Base-by-base conservation (phyloP, 306 rosid genomes). In the Cicer arietinum region DNA sequence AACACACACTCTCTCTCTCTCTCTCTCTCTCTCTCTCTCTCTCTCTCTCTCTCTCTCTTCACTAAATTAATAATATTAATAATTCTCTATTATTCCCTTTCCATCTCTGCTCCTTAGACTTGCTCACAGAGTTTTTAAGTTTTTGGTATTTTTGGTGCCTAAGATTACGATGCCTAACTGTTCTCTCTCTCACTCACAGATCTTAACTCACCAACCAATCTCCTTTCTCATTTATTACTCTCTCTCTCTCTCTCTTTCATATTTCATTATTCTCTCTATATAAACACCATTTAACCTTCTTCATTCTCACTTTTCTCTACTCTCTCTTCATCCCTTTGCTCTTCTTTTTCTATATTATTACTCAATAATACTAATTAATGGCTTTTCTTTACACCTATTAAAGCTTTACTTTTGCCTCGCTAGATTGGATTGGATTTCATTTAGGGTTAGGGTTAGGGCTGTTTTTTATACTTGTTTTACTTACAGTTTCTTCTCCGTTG, bases 91-190 rank as follows among this genome's bases (percentile, higher is more conserved):
- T 40, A 39, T 85, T 82, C 73, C 79, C 1, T 81, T 90, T 86
- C 77, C 89, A 73, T 83, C 73, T 78, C 75, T 81, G 81, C 79
- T 39, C 73, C 61, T 46, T 48, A 51, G 87, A 82, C 63, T 68
- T 39, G 75, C 83, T 83, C 88, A 85, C 79, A 78, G 64, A 54
- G 84, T 44, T 79, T 82, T 82, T 76, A 85, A 82, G 71, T 68
- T 81, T 86, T 86, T 73, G 89, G 84, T 79, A 87, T 82, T 79
- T 88, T 89, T 86, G 88, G 89, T 82, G 35, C 85, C 89, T 83
- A 13, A 60, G 90, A 93, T 88, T 88, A 84, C 85, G 92, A 93
- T 86, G 91, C 58, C 46, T 85, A 86, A 88, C 98, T 75, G 93
- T 76, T 86, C 58, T 73, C 78, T 51, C 71, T 53, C 84, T 83